These are phyloP conservation scores for Colletotrichum zoysiae DNA, from an alignment of 2,329 filamentous ascomycete species.

Conservation along the genomic window DNA sequence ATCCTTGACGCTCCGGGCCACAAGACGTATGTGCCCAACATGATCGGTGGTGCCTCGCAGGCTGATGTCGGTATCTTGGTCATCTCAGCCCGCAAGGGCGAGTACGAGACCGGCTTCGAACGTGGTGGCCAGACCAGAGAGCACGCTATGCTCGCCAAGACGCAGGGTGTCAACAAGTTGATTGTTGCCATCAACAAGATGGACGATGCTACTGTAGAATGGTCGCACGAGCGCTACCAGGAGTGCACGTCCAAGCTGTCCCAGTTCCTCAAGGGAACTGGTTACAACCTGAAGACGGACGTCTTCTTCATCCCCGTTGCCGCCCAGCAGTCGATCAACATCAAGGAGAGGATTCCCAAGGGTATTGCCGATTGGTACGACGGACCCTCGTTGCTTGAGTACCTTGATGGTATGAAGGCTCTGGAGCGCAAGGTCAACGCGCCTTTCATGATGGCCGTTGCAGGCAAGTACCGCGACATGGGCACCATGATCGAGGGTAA, in stretches of 20 bases:
- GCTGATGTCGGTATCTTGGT: conserved; percentile 95
- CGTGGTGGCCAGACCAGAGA: conserved; percentile 95
- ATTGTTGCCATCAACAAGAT: conserved; percentile 98
- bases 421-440: conserved; percentile 96
- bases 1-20: conserved; percentile 97
- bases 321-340: conserved; percentile 85
- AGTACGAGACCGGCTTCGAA: conserved; percentile 99
- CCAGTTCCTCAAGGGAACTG: conserved; percentile 89
- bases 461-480: conserved; percentile 96
- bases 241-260: conserved; percentile 92
- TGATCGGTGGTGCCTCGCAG: conserved; percentile 96
- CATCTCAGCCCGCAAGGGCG: conserved; percentile 95
- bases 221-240: conserved; percentile 92
- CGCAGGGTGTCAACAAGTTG: conserved; percentile 97
- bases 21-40: conserved; percentile 97
- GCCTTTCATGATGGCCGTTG: conserved; percentile 99
- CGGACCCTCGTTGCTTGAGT: conserved; percentile 92
- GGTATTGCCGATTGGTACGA: conserved; percentile 85
- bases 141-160: conserved; percentile 98
- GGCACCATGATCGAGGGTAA: conserved; percentile 98
- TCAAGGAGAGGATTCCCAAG: conserved; percentile 88
- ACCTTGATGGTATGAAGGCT: conserved; percentile 92
- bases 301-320: conserved; percentile 97
- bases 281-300: conserved; percentile 94
- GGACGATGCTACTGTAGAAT: conserved; percentile 96